phyloP scores from a whole-genome alignment of 495 filamentous ascomycete genomes.

The Oleoguttula mirabilis region DNA sequence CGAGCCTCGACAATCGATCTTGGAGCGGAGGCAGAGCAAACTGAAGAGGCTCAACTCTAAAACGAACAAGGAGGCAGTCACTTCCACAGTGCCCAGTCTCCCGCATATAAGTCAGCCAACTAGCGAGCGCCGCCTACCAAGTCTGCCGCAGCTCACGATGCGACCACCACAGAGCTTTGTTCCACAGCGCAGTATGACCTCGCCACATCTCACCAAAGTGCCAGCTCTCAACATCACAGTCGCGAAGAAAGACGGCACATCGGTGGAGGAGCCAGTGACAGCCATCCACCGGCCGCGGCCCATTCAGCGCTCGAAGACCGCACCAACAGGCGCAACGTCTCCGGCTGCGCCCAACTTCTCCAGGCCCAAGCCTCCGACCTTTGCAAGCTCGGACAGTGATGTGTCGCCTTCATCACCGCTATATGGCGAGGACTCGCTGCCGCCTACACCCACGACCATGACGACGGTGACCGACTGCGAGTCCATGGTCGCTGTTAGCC shows the following conservation, averaged over 20 bases:
- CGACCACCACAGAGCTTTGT: too few species aligned
- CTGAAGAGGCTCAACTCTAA: too few species aligned
- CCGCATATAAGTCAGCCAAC: too few species aligned
- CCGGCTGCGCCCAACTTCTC: conserved; percentile 7
- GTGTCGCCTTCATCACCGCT: neutral
- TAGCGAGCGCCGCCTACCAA: too few species aligned
- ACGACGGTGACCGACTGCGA: neutral
- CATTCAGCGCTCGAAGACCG: conserved; percentile 14
- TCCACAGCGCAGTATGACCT: conserved; percentile 7
- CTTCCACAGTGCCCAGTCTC: too few species aligned
- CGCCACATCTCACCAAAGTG: conserved; percentile 5
- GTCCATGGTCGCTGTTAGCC: neutral
- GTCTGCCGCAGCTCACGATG: too few species aligned
- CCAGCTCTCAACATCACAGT: conserved; percentile 2
- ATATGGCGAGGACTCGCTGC: conserved; percentile 5
- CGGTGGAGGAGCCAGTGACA: neutral
- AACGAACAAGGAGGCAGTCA: too few species aligned
- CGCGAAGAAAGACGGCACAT: neutral
- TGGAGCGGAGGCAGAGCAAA: conserved; percentile 58
- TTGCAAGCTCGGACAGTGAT: neutral
- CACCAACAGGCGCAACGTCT: conserved; percentile 3
- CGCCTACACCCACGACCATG: conserved; percentile 9
- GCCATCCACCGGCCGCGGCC: conserved; percentile 10
- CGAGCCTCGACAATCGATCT: conserved; percentile 36
- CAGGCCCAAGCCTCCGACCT: neutral